These are phyloP conservation scores for Talaromyces verruculosus DNA, from an alignment of 2,329 filamentous ascomycete genomes.

Conservation along the genomic window DNA sequence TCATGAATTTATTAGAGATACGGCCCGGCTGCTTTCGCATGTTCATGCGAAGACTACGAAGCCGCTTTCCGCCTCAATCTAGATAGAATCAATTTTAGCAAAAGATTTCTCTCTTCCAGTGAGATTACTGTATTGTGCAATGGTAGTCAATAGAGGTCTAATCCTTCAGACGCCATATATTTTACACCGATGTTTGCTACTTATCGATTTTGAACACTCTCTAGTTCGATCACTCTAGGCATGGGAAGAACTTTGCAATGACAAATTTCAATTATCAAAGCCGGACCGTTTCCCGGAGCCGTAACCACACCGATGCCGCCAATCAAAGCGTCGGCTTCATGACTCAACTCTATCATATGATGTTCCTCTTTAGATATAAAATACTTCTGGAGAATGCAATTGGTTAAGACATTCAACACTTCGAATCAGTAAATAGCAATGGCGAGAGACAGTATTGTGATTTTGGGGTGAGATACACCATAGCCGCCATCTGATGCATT, in stretches of 20 bases:
- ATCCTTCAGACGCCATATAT: no score
- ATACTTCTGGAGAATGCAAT: neutral
- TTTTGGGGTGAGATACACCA: conserved; percentile 11
- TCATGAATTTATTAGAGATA: conserved; percentile 32
- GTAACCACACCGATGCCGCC: conserved; percentile 13
- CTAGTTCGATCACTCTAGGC: no score
- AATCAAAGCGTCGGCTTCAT: conserved; percentile 1
- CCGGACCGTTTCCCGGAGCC: neutral
- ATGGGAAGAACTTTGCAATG: no score
- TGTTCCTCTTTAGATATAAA: neutral
- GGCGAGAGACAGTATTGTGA: conserved; percentile 23
- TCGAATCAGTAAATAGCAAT: neutral
- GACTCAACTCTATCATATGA: neutral
- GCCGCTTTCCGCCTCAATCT: neutral
- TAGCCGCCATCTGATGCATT: no score
- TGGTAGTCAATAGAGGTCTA: no score
- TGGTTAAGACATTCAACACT: neutral
- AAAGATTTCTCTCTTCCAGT: neutral
- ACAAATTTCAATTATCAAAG: neutral
- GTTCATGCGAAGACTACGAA: conserved; percentile 16
- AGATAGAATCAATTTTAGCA: neutral
- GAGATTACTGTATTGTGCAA: neutral
- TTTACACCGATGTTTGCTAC: neutral
- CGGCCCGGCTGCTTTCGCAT: conserved; percentile 20
- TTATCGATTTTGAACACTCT: no score